phyloP scores from a whole-genome alignment of 2,329 filamentous ascomycete species.

The Ceratocystis alfenasii region DNA sequence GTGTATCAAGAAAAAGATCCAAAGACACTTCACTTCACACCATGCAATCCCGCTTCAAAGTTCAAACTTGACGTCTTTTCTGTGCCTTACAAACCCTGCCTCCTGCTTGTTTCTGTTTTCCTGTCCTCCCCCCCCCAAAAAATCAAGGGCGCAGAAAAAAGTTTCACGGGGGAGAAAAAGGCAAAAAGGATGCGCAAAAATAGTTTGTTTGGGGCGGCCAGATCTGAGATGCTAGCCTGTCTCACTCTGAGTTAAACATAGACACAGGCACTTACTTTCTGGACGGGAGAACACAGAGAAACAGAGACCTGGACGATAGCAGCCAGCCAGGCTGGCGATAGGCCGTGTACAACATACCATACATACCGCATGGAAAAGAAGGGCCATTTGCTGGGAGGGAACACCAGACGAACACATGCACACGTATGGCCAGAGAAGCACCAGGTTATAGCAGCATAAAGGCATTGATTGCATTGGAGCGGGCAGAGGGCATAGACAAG shows the following conservation, averaged over 20 bases:
- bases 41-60: not conserved
- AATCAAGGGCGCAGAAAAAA: not conserved
- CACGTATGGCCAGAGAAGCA: not conserved
- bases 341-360: not conserved
- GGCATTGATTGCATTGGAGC: not conserved
- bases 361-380: not conserved
- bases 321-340: not conserved
- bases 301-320: not conserved
- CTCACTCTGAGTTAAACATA: not conserved
- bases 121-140: not conserved
- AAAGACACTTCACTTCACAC: not conserved
- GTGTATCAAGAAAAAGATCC: not conserved
- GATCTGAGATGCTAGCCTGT: not conserved
- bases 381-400: not conserved
- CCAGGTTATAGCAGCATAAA: not conserved
- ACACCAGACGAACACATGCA: not conserved
- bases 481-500: not conserved
- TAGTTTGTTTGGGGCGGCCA: not conserved
- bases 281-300: too few species aligned
- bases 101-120: not conserved
- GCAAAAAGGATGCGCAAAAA: not conserved
- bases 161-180: not conserved
- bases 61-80: constrained; percentile 1
- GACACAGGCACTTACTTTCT: not conserved
- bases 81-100: not conserved